phyloP scores from a whole-genome alignment of 495 filamentous ascomycete genomes.

The Penicillium soppii region DNA sequence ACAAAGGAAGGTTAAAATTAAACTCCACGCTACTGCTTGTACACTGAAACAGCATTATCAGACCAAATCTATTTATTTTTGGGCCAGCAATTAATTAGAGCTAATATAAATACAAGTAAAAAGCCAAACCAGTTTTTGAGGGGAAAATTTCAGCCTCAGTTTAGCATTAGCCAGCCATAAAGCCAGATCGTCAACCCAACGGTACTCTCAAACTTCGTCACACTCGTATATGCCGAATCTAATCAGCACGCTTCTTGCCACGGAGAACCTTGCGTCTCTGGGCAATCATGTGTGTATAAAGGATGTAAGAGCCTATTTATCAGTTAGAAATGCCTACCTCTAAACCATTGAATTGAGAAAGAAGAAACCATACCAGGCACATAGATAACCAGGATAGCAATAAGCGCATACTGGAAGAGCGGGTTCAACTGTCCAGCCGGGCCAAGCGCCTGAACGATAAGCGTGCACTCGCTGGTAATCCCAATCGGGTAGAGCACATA shows the following conservation, averaged over 20 bases:
- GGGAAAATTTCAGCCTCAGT: no score
- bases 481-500: conserved; percentile 89
- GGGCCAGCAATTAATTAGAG: not conserved
- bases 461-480: conserved; percentile 77
- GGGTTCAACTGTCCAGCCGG: conserved; percentile 53
- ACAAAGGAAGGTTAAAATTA: no score
- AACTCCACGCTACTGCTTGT: no score
- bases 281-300: conserved; percentile 92
- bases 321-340: conserved; percentile 15
- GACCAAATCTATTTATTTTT: not conserved
- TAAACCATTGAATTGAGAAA: not conserved
- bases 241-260: conserved; percentile 30
- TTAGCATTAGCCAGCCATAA: no score
- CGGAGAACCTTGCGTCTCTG: conserved; percentile 76
- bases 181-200: not conserved
- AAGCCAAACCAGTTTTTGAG: not conserved
- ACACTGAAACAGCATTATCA: no score
- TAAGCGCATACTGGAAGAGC: conserved; percentile 58
- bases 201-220: no score
- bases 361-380: conserved; percentile 65
- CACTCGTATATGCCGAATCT: not conserved
- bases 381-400: conserved; percentile 67
- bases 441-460: conserved; percentile 65
- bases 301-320: conserved; percentile 70
- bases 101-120: conserved; percentile 5